Evolutionary conservation across 805 yeast species (phyloP), one percentile per base, ranked within the genome.

Genomic region (Candida maltosa): DNA sequence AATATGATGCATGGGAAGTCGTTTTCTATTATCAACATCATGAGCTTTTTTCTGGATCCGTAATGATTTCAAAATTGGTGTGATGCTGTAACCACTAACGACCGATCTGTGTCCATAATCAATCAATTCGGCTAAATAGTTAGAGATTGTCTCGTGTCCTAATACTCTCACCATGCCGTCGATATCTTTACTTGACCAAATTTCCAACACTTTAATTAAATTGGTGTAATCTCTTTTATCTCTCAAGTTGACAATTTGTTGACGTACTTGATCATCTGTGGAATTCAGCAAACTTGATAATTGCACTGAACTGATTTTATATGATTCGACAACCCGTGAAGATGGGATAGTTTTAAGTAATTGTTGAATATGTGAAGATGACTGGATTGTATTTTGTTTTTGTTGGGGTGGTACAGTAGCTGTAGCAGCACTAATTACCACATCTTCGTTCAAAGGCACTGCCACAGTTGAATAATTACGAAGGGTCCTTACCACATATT

Each of bases 381-480:
- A 15, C 15, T 27, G 32, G n/a, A n/a, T n/a, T n/a, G n/a, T n/a
- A n/a, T n/a, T n/a, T n/a, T n/a, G n/a, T n/a, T n/a, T n/a, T 9
- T 11, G 33, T 29, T 16, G 5, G 22, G 6, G 26, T 5, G 5
- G 5, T 21, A 17, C 7, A n/a, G 23, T 21, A n/a, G 31, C 14
- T 10, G 32, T 20, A 12, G 33, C 14, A 24, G 27, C 32, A 14
- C 12, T 31, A 12, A 29, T 14, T 10, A 18, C 26, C 5, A 34
- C 26, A 18, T 44, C 48, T 9, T 38, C 51, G 28, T 33, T 37
- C 23, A 46, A 26, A 6, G 40, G 26, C 4, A 42, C 31, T 5
- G 51, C 32, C 11, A 20, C 28, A 7, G 39, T 31, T 11, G 43
- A 36, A 27, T 36, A 32, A 11, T 23, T 31, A 22, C 11, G 25